Evolutionary conservation across 768 basidiomycete species (phyloP), one percentile per base, ranked within the genome.

Genomic region (Saitozyma sp.): DNA sequence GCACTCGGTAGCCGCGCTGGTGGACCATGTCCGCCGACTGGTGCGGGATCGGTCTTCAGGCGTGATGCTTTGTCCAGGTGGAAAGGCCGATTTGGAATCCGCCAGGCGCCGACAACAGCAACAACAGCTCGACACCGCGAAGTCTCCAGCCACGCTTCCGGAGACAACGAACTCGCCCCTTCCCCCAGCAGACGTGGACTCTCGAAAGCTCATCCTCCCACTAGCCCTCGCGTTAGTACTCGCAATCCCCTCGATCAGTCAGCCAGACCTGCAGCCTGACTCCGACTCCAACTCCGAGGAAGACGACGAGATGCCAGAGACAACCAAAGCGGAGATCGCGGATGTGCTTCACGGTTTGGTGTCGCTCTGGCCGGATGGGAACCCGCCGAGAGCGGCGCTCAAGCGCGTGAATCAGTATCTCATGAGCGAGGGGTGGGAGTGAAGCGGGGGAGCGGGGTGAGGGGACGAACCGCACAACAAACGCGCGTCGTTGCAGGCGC

Each of bases 311-410:
- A 29, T 29, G 29, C 29, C 10, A 8, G 14, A 39, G 42, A 76
- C 71, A 50, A 83, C 82, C 66, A 96, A 96, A 76, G 78, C 82
- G 17, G 79, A 83, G 11, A 85, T 97, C 65, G 85, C 86, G 10
- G 87, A 82, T 11, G 84, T 92, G 16, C 82, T 97, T 42, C 88
- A 97, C 74, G 92, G 90, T 90, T 86, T 97, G 53, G 88, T 93
- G 61, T 82, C 88, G 17, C 87, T 86, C 66, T 81, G 84, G 56
- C 89, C 90, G 6, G 81, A 82, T 58, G 89, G 87, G 4, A 97
- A 96, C 74, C 94, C 95, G 0, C 87, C 90, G 9, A 84, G 92
- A 48, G 83, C 86, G 14, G 91, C 89, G 9, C 82, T 97, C 62
- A 90, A 90, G 77, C 81, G 87, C 13, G 85, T 90, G 50, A 91